Percentiles rank a stretch among this genome's conserved stretches.
Evolutionary conservation across 176 grass and related monocot species (phyloP).

Genomic region (Phyllostachys edulis): DNA sequence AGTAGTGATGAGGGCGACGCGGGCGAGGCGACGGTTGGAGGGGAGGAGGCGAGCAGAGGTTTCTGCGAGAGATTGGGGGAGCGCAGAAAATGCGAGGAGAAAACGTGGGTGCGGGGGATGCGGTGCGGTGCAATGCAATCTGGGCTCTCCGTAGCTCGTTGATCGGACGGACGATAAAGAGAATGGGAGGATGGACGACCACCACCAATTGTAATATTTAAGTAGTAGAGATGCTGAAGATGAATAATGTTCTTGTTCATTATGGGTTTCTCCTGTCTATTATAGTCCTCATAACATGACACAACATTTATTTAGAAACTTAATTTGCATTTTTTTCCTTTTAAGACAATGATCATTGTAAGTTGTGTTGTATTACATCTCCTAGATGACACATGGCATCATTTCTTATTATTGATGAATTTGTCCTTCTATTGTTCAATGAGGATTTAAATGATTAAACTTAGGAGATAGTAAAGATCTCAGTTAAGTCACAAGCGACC

Average conservation of each 20-base stretch:
- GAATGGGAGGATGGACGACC: no score
- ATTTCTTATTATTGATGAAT: constrained; percentile 16
- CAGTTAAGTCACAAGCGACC: neutral
- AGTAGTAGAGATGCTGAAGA: neutral
- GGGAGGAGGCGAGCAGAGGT: no score
- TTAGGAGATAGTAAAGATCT: neutral
- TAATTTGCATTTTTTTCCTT: neutral
- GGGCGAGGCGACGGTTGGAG: no score
- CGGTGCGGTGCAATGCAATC: no score
- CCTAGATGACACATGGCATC: neutral
- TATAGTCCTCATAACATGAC: neutral
- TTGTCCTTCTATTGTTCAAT: neutral
- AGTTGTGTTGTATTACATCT: neutral
- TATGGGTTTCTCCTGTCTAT: neutral
- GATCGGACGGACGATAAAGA: no score
- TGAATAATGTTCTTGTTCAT: neutral
- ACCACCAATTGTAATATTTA: no score
- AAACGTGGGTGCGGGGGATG: no score
- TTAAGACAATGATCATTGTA: neutral
- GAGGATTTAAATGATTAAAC: constrained; percentile 18
- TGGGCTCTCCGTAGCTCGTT: no score
- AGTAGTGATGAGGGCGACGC: no score
- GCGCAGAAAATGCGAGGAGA: no score
- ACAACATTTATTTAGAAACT: neutral
- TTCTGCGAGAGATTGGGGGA: no score